Evolutionary conservation across 2,329 filamentous ascomycete genomes (phyloP), one percentile per base, ranked within the genome.

Genomic region (Botrytis fabae): DNA sequence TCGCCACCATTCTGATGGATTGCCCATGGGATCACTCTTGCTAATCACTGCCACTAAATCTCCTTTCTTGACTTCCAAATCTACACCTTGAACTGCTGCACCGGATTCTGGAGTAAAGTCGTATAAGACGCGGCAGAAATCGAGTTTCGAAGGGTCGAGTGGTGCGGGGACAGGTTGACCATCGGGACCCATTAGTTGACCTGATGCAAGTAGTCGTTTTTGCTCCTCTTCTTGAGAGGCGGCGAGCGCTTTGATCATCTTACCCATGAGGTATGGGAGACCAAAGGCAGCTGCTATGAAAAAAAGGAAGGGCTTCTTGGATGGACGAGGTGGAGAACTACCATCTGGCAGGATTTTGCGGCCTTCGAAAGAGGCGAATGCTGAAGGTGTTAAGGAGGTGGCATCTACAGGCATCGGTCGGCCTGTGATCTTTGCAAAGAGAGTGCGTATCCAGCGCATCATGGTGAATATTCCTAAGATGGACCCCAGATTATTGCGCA

Each of bases 1-100:
- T 77, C 92, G 90, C 96, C 96, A 99, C 96, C 96, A 99, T 81
- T 99, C 95, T 70, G 93, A 96, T 7, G 94, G 90, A 78, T 96
- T 94, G 61, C 96, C 96, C 80, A 95, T 89, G 0, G 96, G 96
- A 79, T 99, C 96, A 28, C 90, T 92, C 85, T 98, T 98, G 84
- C 91, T 92, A 71, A 99, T 87, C 1, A 99, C 94, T 40, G 96
- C 96, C 25, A 99, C 95, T 70, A 98, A 90, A 78, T 99, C 96
- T 74, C 95, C 95, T 85, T 97, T 98, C 84, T 93, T 95, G 38
- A 97, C 95, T 51, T 93, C 91, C 22, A 99, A 87, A 80, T 99
- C 97, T 77, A 98, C 90, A 48, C 93, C 93, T 75, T 91, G 84
- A 32, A 86, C 86, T 22, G 83, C 82, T 71, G 87, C 83, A n/a